Conservation (phyloP, 345 rosid genomes). For the Turritis glabra region DNA sequence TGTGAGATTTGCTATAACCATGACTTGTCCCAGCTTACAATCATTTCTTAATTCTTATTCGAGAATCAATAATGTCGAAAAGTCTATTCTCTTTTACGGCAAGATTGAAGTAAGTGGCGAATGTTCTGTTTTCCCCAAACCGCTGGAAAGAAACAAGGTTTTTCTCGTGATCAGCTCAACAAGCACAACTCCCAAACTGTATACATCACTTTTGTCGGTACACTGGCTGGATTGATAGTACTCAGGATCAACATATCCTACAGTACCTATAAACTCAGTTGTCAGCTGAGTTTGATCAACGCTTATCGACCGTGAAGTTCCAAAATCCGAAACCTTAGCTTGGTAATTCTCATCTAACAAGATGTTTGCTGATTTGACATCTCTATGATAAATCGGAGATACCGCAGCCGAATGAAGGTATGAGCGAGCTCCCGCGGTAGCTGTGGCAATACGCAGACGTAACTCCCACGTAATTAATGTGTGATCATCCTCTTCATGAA, state of each 20-base stretch:
- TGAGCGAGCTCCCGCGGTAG: not conserved
- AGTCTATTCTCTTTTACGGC: not conserved
- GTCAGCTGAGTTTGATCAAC: not conserved
- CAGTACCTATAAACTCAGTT: not conserved
- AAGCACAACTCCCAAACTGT: not conserved
- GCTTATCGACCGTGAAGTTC: not conserved
- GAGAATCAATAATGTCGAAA: not conserved
- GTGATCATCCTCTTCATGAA: slow-evolving; percentile 10
- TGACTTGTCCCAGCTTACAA: not conserved
- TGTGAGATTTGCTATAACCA: not conserved
- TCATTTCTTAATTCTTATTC: not conserved
- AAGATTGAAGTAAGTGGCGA: not conserved
- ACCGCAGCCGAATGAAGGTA: not conserved
- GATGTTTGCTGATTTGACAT: not conserved
- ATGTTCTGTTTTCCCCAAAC: not conserved
- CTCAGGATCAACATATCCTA: not conserved
- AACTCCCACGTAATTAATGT: not conserved
- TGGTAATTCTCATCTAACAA: not conserved
- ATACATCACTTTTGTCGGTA: not conserved
- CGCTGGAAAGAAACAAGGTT: not conserved
- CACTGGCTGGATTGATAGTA: not conserved
- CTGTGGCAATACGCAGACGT: not conserved
- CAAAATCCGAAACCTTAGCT: not conserved
- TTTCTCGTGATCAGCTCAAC: not conserved
- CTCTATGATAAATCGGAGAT: not conserved